Percentiles rank a stretch among this genome's conserved stretches.
Conservation (phyloP, 495 filamentous ascomycete genomes). For the Lophiostoma macrostomum region DNA sequence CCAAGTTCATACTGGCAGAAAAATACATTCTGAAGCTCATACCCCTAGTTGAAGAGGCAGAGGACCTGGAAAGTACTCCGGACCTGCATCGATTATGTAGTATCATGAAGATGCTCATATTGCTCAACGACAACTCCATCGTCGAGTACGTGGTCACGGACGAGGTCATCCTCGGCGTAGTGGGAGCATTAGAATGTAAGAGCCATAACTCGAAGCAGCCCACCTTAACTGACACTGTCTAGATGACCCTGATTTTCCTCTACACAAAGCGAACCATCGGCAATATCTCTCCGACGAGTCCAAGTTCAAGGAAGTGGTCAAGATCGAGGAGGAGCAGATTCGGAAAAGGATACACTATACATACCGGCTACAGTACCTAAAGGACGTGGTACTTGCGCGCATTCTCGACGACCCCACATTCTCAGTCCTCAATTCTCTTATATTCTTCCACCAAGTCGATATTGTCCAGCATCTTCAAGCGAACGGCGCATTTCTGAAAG, state of each 20-base stretch:
- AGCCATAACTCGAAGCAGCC: background rate
- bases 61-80: constrained; percentile 80
- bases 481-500: constrained; percentile 71
- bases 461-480: constrained; percentile 89
- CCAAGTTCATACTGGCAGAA: constrained; percentile 77
- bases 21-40: constrained; percentile 87
- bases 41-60: constrained; percentile 77
- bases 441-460: constrained; percentile 98
- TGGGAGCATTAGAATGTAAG: constrained; percentile 91
- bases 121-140: constrained; percentile 90
- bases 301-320: constrained; percentile 93
- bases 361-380: constrained; percentile 95
- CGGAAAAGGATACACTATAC: constrained; percentile 92
- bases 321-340: constrained; percentile 75
- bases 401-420: constrained; percentile 98
- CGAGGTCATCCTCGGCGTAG: constrained; percentile 82
- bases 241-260: constrained; percentile 98
- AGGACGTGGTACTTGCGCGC: constrained; percentile 92
- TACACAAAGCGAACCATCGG: constrained; percentile 94
- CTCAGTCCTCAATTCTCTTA: constrained; percentile 93
- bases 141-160: constrained; percentile 93
- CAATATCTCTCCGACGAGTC: constrained; percentile 86
- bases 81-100: constrained; percentile 92
- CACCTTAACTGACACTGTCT: constrained; percentile 11
- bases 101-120: constrained; percentile 93